A percentile compares a stretch with the other conserved stretches of the same genome.
These are phyloP conservation scores for Ambrosia artemisiifolia DNA, from an alignment of 129 eudicot genomes.

Conservation along the genomic window DNA sequence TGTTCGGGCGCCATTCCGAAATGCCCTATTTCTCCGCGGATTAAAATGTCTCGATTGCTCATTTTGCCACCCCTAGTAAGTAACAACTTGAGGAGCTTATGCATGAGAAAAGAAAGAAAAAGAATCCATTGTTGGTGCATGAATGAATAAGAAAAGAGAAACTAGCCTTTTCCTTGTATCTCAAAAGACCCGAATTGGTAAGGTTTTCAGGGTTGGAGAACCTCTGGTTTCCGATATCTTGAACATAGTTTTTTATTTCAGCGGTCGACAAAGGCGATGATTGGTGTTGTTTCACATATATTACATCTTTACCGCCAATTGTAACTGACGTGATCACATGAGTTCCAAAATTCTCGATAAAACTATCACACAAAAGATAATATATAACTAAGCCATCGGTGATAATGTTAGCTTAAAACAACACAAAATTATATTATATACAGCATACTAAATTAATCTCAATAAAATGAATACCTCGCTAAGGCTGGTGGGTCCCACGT, in stretches of 20 bases:
- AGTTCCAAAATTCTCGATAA: slow-evolving; percentile 90
- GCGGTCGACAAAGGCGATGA: slow-evolving; percentile 66
- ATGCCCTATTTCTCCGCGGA: neutral
- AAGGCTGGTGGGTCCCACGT: slow-evolving; percentile 93
- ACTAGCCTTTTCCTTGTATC: slow-evolving; percentile 77
- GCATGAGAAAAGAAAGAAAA: neutral
- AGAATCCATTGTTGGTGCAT: neutral
- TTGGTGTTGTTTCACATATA: slow-evolving; percentile 71
- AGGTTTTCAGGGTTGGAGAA: slow-evolving; percentile 54
- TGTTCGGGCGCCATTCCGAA: neutral
- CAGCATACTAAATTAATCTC: neutral
- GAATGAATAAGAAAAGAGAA: neutral
- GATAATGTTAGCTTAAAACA: neutral
- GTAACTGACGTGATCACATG: slow-evolving; percentile 85
- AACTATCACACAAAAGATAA: slow-evolving; percentile 41
- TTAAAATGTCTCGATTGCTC: neutral
- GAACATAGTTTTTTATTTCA: slow-evolving; percentile 80
- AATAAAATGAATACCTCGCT: slow-evolving; percentile 51
- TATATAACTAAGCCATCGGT: neutral
- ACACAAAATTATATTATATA: neutral
- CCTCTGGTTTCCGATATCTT: slow-evolving; percentile 80
- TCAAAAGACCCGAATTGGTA: slow-evolving; percentile 65
- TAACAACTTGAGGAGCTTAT: slow-evolving; percentile 7
- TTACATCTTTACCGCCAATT: slow-evolving; percentile 93
- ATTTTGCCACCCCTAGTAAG: slow-evolving; percentile 12